These are phyloP conservation scores for Colletotrichum godetiae DNA, from an alignment of 2,329 filamentous ascomycete genomes.

Conservation along the genomic window DNA sequence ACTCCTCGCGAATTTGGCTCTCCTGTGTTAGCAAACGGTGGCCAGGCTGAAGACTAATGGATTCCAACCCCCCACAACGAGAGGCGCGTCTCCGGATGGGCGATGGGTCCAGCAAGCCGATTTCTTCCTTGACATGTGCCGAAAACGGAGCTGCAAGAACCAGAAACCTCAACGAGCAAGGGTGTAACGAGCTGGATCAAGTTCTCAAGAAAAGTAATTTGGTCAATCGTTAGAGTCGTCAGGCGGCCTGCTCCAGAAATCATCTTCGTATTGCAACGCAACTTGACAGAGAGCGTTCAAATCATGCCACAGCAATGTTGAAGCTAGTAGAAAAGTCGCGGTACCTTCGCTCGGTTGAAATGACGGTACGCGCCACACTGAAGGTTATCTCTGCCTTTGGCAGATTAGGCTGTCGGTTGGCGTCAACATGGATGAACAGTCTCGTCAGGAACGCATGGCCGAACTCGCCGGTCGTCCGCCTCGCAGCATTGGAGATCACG, in stretches of 20 bases:
- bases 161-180: background rate
- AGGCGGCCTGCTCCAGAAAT: background rate
- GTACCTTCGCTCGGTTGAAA: background rate
- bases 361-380: conserved; percentile 7
- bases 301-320: conserved; percentile 1
- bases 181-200: background rate
- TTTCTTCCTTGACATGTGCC: conserved; percentile 28
- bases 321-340: background rate
- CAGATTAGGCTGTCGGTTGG: conserved; percentile 3
- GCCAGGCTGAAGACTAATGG: conserved; percentile 24
- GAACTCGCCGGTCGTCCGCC: conserved; percentile 6
- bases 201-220: background rate
- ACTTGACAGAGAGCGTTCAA: background rate
- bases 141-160: conserved; percentile 31
- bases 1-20: conserved; percentile 14
- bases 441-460: conserved; percentile 30
- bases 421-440: conserved; percentile 1
- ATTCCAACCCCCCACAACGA: conserved; percentile 15
- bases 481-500: conserved; percentile 2
- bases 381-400: conserved; percentile 1
- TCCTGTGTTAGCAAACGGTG: conserved; percentile 27
- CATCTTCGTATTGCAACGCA: background rate
- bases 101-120: conserved; percentile 22
- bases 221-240: background rate
- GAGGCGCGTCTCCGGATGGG: conserved; percentile 18